Conservation (phyloP, 192 early-diverging fungal species). For the Chytriomyces hyalinus region DNA sequence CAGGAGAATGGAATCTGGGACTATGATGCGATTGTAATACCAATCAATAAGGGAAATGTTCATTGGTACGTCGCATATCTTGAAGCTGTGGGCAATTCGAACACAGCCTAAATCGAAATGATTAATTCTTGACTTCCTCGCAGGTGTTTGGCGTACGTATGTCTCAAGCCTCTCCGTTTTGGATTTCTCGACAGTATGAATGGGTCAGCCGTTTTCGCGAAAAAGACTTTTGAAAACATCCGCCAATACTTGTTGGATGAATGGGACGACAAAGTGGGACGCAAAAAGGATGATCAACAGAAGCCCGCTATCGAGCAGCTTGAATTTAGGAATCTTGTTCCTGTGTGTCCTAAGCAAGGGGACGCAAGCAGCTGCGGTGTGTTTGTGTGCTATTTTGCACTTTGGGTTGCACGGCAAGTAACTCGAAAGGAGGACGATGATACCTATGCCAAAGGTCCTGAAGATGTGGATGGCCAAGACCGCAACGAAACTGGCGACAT, state of each 20-base stretch:
- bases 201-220: slow-evolving; percentile 11
- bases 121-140: not conserved
- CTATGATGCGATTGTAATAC: slow-evolving; percentile 34
- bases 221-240: not conserved
- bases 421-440: not conserved
- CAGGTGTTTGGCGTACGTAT: slow-evolving; percentile 36
- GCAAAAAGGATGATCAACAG: not conserved
- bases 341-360: slow-evolving; percentile 27
- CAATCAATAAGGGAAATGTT: slow-evolving; percentile 42
- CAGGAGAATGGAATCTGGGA: slow-evolving; percentile 30
- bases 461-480: not conserved
- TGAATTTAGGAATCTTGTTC: slow-evolving; percentile 6
- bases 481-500: not conserved
- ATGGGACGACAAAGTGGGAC: slow-evolving; percentile 28
- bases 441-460: not conserved
- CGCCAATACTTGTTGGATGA: slow-evolving; percentile 34
- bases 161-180: slow-evolving; percentile 8
- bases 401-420: slow-evolving; percentile 18
- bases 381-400: slow-evolving; percentile 40
- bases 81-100: not conserved
- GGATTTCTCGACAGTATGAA: slow-evolving; percentile 34
- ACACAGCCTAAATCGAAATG: not conserved
- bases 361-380: slow-evolving; percentile 49
- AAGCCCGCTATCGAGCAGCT: not conserved
- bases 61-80: slow-evolving; percentile 37